A percentile compares a stretch with the other conserved stretches of the same genome.
phyloP scores from a whole-genome alignment of 345 rosid genomes.

The Murraya paniculata region DNA sequence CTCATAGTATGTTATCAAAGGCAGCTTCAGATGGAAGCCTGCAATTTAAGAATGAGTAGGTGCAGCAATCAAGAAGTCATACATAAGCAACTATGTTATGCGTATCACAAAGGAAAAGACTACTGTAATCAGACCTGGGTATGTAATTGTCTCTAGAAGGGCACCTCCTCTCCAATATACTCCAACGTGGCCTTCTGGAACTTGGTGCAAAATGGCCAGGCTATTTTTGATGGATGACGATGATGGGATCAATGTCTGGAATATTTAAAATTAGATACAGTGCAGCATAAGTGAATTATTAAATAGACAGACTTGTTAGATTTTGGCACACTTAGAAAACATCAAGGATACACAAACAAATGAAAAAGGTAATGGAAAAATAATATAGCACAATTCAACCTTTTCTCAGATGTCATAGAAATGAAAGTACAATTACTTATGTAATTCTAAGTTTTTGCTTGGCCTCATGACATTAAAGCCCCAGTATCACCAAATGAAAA shows the following conservation, averaged over 20 bases:
- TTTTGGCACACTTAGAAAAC: background rate
- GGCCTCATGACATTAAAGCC: background rate
- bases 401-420: background rate
- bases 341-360: background rate
- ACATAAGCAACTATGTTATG: background rate
- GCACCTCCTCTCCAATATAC: conserved; percentile 98
- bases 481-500: background rate
- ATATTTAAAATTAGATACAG: conserved; percentile 2
- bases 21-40: conserved; percentile 86
- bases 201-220: conserved; percentile 70
- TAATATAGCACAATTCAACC: background rate
- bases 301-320: background rate
- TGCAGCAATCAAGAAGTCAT: background rate
- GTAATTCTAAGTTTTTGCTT: background rate
- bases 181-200: conserved; percentile 95
- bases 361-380: background rate
- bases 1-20: conserved; percentile 75
- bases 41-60: conserved; percentile 8
- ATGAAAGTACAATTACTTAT: background rate
- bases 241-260: conserved; percentile 52
- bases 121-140: conserved; percentile 49
- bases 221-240: conserved; percentile 26
- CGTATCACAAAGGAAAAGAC: background rate
- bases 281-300: background rate
- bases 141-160: conserved; percentile 55